These are phyloP conservation scores for Tuber umbilicatum DNA, from an alignment of 495 filamentous ascomycete genomes.

Conservation along the genomic window DNA sequence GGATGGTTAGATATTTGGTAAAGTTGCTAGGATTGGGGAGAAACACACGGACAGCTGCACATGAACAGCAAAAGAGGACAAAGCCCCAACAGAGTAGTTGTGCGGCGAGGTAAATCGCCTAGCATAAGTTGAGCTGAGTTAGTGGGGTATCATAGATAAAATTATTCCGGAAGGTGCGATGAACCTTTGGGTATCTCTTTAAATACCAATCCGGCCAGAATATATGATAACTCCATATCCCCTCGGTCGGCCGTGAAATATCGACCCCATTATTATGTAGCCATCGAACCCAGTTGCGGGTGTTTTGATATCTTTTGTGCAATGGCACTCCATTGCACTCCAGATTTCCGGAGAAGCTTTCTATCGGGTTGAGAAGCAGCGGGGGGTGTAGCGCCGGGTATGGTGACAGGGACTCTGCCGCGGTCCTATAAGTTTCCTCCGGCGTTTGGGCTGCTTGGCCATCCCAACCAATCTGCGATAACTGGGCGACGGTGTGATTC, in stretches of 20 bases:
- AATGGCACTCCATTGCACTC: constrained; percentile 28
- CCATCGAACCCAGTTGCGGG: constrained; percentile 32
- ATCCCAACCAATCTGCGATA: constrained; percentile 29
- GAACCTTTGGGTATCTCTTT: constrained; percentile 21
- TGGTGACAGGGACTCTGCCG: constrained; percentile 9
- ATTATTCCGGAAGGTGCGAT: neutral
- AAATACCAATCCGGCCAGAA: constrained; percentile 35
- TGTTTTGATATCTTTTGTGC: constrained; percentile 34
- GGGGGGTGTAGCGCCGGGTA: constrained; percentile 19
- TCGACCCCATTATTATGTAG: constrained; percentile 35
- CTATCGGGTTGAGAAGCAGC: constrained; percentile 16
- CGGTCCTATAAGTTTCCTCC: constrained; percentile 15
- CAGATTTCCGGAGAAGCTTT: constrained; percentile 11
- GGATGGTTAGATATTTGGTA: neutral
- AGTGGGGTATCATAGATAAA: too few species aligned
- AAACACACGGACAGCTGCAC: constrained; percentile 29
- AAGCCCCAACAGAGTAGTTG: constrained; percentile 37
- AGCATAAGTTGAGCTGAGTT: neutral
- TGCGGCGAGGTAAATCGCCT: constrained; percentile 19
- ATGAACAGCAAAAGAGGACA: constrained; percentile 36
- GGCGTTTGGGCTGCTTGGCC: constrained; percentile 18
- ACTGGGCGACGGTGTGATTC: constrained; percentile 15
- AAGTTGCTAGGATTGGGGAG: neutral
- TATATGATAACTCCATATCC: constrained; percentile 27
- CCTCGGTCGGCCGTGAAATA: constrained; percentile 19